Percentiles rank a stretch among this genome's conserved stretches.
These are phyloP conservation scores for Euphorbia lathyris DNA, from an alignment of 345 rosid genomes.

Conservation along the genomic window DNA sequence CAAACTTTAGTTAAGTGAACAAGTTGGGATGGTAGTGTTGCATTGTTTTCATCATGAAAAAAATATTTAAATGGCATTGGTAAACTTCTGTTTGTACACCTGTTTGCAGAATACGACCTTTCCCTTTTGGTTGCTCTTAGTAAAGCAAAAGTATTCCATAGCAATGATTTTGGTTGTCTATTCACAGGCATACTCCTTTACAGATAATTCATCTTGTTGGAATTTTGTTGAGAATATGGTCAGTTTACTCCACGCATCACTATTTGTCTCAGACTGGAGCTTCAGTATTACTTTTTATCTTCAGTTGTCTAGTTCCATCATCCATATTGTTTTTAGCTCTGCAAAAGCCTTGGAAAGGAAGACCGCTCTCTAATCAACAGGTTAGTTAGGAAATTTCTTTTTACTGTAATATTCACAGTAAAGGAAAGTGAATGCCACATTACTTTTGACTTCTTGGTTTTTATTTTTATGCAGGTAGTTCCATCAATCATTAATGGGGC, in stretches of 20 bases:
- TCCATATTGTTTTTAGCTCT: conserved; percentile 59
- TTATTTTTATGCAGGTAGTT: conserved; percentile 58
- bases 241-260: conserved; percentile 78
- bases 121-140: background rate
- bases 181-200: conserved; percentile 65
- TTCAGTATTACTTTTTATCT: conserved; percentile 79
- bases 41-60: no score
- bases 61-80: background rate
- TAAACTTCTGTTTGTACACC: background rate
- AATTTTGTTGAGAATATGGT: conserved; percentile 90
- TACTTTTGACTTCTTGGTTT: conserved; percentile 7
- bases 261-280: conserved; percentile 82
- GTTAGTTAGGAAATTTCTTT: conserved; percentile 26
- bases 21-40: background rate
- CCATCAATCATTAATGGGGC: conserved; percentile 91
- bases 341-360: conserved; percentile 99
- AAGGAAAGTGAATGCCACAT: background rate
- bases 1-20: background rate
- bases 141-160: conserved; percentile 4
- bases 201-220: conserved; percentile 80
- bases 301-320: conserved; percentile 81
- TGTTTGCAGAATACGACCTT: background rate
- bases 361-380: conserved; percentile 86
- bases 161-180: conserved; percentile 5
- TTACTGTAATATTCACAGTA: background rate